Base-by-base conservation (phyloP, 768 basidiomycete genomes). In the Porpolomopsis calyptriformis region DNA sequence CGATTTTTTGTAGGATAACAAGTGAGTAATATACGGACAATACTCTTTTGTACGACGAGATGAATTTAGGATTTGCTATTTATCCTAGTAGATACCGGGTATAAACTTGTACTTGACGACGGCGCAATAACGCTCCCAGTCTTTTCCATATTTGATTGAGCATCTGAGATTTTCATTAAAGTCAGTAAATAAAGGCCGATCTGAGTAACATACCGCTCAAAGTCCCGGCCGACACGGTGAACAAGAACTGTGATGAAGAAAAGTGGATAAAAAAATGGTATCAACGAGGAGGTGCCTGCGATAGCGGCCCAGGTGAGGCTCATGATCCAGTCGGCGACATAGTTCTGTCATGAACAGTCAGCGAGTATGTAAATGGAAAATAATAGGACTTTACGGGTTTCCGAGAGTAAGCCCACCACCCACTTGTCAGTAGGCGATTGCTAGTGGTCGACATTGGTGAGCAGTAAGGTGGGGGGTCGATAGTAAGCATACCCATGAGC, bases 261-360 rank as follows among this genome's bases (percentile, higher is more conserved):
- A 41, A 91, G 72, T 10, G 90, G 90, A 66, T 98, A 98, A 67
- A 89, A 99, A 68, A 93, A 93, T 1, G 92, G 92, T 59, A 98
- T 94, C 40, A 83, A 74, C 24, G 82, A 81, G 12, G 80, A 73
- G 3, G 75, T 67, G 20, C 88, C 86, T 40, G 87, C 77, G 60
- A 82, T 66, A 39, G 80, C 79, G 45, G 88, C 89, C 89, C 89
- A 91, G 39, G 76, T 82, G 52, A 90, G 72, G 55, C 82, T 77
- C 79, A 87, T 87, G 20, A 69, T 66, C 85, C 87, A 91, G 64
- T 96, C 92, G 50, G 91, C 92, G 23, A 90, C 82, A 60, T 98
- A 98, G 65, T 98, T 96, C 80, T 86, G 47, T 11, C 8, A 23
- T 22, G 31, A 10, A 53, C 42, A 50, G 14, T 19, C 38, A 10